Conservation (phyloP, 1,284 basidiomycete species). For the Heterobasidion irregulare region DNA sequence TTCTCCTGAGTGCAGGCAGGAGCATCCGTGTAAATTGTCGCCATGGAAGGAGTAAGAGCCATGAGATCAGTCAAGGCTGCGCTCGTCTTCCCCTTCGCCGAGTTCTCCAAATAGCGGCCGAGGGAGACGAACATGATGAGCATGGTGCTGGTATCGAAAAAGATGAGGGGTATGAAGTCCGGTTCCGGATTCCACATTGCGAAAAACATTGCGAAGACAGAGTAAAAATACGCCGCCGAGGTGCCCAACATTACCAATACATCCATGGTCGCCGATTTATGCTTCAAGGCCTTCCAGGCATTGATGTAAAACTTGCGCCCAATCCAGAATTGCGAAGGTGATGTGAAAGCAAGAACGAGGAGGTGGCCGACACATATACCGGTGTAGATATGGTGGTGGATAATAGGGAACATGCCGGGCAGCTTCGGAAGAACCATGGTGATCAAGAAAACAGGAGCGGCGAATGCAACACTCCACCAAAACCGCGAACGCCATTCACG, state of each 20-base stretch:
- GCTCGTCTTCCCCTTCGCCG: conserved; percentile 94
- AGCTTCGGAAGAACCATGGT: conserved; percentile 85
- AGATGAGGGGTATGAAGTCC: conserved; percentile 77
- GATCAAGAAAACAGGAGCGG: conserved; percentile 89
- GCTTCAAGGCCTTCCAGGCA: conserved; percentile 87
- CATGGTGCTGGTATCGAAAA: conserved; percentile 99
- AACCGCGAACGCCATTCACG: conserved; percentile 86
- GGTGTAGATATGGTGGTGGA: conserved; percentile 42
- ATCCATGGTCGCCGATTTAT: conserved; percentile 92
- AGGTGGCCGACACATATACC: conserved; percentile 82
- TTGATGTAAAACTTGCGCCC: conserved; percentile 84
- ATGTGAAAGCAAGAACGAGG: conserved; percentile 75
- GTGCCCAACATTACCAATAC: conserved; percentile 96
- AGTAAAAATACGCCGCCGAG: conserved; percentile 90
- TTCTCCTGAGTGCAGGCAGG: conserved; percentile 78
- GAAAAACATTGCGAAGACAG: conserved; percentile 63
- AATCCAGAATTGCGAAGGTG: conserved; percentile 92
- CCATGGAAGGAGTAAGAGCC: conserved; percentile 90
- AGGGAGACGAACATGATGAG: conserved; percentile 95
- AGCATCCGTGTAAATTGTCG: conserved; percentile 86
- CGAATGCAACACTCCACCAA: conserved; percentile 70
- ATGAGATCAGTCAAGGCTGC: conserved; percentile 95
- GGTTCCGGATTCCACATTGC: conserved; percentile 58
- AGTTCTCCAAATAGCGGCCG: conserved; percentile 93
- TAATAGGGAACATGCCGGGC: conserved; percentile 41